Percentiles rank a stretch among this genome's conserved stretches.
These are phyloP conservation scores for Boletus pseudo-olivaceus DNA, from an alignment of 768 basidiomycete species.

Conservation along the genomic window DNA sequence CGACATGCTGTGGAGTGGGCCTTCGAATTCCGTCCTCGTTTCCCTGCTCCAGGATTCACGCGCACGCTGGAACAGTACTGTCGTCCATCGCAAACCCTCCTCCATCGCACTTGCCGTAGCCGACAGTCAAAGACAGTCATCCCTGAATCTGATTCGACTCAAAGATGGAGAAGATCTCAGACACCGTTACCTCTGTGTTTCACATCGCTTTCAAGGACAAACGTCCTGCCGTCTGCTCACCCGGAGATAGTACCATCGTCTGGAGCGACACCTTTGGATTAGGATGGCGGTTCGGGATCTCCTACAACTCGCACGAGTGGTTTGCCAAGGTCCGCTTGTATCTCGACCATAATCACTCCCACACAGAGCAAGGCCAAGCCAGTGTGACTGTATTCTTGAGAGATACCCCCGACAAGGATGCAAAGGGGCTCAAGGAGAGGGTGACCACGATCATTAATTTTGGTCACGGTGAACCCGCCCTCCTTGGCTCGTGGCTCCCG, in stretches of 20 bases:
- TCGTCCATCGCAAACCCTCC: not conserved
- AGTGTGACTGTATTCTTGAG: conserved; percentile 10
- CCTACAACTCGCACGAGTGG: conserved; percentile 18
- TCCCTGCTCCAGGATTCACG: not conserved
- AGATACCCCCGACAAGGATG: not conserved
- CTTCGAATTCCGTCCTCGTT: not conserved
- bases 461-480: conserved; percentile 23
- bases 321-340: conserved; percentile 23
- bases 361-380: conserved; percentile 21
- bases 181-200: conserved; percentile 24
- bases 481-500: conserved; percentile 23
- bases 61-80: not conserved
- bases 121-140: not conserved
- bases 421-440: conserved; percentile 10
- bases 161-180: conserved; percentile 25
- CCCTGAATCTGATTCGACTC: not conserved
- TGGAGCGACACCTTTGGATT: conserved; percentile 29
- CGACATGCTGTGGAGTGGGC: conserved; percentile 2
- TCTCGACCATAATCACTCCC: conserved; percentile 27
- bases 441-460: conserved; percentile 20
- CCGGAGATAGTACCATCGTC: conserved; percentile 1
- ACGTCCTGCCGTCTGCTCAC: conserved; percentile 15
- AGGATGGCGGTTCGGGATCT: conserved; percentile 28
- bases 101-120: not conserved
- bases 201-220: conserved; percentile 21